Evolutionary conservation across 139 green algal genomes (phyloP).

Genomic region (Micractinium conductrix): DNA sequence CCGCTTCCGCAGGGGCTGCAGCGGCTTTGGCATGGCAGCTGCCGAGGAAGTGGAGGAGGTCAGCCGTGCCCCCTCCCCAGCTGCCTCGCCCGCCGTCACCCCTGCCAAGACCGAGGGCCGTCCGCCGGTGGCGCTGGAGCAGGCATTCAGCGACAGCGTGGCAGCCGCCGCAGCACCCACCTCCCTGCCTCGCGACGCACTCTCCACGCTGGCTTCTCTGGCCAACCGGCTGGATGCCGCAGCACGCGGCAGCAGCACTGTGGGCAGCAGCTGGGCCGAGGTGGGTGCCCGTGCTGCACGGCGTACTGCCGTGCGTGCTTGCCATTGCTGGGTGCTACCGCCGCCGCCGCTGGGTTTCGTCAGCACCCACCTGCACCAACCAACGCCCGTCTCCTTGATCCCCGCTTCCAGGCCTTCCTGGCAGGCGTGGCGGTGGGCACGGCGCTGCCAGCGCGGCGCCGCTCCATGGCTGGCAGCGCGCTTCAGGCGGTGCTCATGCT

Average conservation of each 20-base stretch:
- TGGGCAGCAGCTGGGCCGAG: neutral
- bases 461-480: neutral
- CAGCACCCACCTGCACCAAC: too few species aligned
- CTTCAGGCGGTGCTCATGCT: neutral
- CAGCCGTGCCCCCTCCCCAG: neutral
- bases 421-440: slow-evolving; percentile 17
- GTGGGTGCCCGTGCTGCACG: neutral
- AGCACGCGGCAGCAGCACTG: neutral
- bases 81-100: neutral
- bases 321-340: neutral
- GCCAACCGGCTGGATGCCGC: slow-evolving; percentile 2
- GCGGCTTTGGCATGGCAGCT: neutral
- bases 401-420: slow-evolving; percentile 16
- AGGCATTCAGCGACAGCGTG: neutral
- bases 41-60: neutral
- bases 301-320: too few species aligned
- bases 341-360: neutral
- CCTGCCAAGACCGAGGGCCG: neutral
- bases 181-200: neutral
- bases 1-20: neutral
- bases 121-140: neutral
- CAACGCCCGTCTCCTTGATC: too few species aligned
- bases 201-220: neutral
- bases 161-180: neutral
- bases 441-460: neutral